These are phyloP conservation scores for Ustilago sp. DNA, from an alignment of 1,284 basidiomycete species.

Conservation along the genomic window DNA sequence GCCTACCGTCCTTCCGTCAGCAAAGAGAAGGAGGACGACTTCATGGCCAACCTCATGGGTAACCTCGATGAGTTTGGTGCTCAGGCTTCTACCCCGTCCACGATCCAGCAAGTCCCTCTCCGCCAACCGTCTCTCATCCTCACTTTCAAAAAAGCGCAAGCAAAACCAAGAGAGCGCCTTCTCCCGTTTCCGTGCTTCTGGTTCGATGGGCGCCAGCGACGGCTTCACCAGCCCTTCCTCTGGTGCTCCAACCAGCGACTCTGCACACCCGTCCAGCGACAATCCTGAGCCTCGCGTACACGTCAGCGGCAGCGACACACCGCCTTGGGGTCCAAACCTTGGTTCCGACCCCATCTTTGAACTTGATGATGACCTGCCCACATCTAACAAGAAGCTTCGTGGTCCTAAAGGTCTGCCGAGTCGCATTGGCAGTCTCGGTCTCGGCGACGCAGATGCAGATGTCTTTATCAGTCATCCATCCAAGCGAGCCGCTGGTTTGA, in stretches of 20 bases:
- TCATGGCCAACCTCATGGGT: constrained; percentile 66
- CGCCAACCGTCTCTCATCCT: constrained; percentile 26
- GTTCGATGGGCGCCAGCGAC: constrained; percentile 27
- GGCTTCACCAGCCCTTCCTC: constrained; percentile 52
- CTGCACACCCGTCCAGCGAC: constrained; percentile 47
- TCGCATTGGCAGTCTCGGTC: constrained; percentile 49
- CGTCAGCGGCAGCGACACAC: constrained; percentile 62
- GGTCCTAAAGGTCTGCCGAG: constrained; percentile 40
- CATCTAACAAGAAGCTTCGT: constrained; percentile 52
- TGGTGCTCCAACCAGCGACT: constrained; percentile 46
- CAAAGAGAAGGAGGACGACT: constrained; percentile 67
- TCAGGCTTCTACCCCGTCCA: constrained; percentile 34
- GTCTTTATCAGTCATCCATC: constrained; percentile 44
- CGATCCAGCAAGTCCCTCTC: constrained; percentile 50
- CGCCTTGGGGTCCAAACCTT: constrained; percentile 58
- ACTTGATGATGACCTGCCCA: constrained; percentile 40
- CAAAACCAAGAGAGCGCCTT: constrained; percentile 44
- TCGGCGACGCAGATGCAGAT: constrained; percentile 36
- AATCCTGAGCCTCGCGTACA: constrained; percentile 48
- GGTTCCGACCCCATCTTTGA: constrained; percentile 50
- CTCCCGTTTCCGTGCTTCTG: constrained; percentile 36
- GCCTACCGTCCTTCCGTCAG: constrained; percentile 54
- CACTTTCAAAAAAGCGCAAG: constrained; percentile 44
- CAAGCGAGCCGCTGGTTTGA: constrained; percentile 47
- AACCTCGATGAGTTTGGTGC: constrained; percentile 54